Conservation (phyloP, 495 filamentous ascomycete species). For the Aspergillus nanangensis region DNA sequence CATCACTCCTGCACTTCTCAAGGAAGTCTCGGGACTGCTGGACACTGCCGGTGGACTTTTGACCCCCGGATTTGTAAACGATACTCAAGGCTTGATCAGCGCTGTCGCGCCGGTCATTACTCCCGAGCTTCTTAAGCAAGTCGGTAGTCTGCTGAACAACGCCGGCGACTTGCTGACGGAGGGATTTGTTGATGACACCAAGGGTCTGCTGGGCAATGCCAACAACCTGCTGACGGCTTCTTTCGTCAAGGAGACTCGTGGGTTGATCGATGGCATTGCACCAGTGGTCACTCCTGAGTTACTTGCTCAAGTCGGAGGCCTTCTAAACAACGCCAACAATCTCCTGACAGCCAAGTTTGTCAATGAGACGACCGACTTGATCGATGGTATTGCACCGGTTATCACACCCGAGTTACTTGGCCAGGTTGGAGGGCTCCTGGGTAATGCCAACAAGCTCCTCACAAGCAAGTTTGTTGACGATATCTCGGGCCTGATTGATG, state of each 20-base stretch:
- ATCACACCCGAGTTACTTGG: slow-evolving; percentile 31
- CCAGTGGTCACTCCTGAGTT: slow-evolving; percentile 29
- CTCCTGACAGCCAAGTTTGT: slow-evolving; percentile 39
- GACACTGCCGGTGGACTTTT: slow-evolving; percentile 33
- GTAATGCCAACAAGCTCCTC: slow-evolving; percentile 34
- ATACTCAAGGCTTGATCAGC: slow-evolving; percentile 35
- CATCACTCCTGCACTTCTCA: slow-evolving; percentile 28
- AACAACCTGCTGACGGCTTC: slow-evolving; percentile 34
- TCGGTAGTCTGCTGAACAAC: slow-evolving; percentile 36
- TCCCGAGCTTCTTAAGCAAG: slow-evolving; percentile 30
- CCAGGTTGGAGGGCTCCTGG: slow-evolving; percentile 30
- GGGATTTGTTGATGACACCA: slow-evolving; percentile 38
- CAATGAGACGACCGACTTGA: slow-evolving; percentile 36
- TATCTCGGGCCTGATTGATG: slow-evolving; percentile 30
- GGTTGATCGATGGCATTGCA: slow-evolving; percentile 26
- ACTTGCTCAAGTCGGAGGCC: slow-evolving; percentile 19
- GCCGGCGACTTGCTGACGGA: slow-evolving; percentile 36
- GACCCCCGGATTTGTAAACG: slow-evolving; percentile 28
- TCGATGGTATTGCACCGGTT: slow-evolving; percentile 32
- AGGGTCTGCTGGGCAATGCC: slow-evolving; percentile 29
- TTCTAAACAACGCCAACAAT: slow-evolving; percentile 36
- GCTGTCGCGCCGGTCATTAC: slow-evolving; percentile 32
- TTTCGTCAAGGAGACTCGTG: slow-evolving; percentile 40
- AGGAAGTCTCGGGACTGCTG: slow-evolving; percentile 29
- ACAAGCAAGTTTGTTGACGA: slow-evolving; percentile 33